Conservation (phyloP, 2,329 filamentous ascomycete genomes). For the Cucurbitaria berberidis region DNA sequence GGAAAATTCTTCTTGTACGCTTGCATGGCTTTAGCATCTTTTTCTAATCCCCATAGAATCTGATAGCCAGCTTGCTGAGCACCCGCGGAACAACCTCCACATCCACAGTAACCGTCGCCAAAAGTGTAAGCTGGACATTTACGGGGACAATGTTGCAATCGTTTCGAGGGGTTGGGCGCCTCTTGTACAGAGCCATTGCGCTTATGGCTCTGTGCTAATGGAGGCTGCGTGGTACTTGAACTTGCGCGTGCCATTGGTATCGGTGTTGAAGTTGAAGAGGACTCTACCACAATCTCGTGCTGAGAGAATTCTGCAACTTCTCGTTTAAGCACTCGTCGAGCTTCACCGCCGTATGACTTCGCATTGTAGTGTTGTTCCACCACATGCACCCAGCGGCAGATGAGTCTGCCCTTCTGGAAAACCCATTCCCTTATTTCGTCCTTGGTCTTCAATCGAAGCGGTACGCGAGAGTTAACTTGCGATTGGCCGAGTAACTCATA, state of each 20-base stretch:
- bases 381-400: slow-evolving; percentile 21
- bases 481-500: neutral
- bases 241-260: neutral
- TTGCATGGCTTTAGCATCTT: slow-evolving; percentile 14
- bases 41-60: slow-evolving; percentile 25
- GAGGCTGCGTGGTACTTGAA: neutral
- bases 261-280: neutral
- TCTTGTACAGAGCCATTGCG: slow-evolving; percentile 2
- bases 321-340: slow-evolving; percentile 11
- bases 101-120: slow-evolving; percentile 29
- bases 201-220: neutral
- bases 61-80: slow-evolving; percentile 21
- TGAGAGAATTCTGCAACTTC: slow-evolving; percentile 9
- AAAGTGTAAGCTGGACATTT: slow-evolving; percentile 9
- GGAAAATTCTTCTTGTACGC: slow-evolving; percentile 23
- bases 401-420: slow-evolving; percentile 13
- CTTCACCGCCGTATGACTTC: slow-evolving; percentile 16
- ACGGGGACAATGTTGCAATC: neutral
- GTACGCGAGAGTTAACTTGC: neutral
- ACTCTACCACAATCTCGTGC: neutral
- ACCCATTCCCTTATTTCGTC: slow-evolving; percentile 9
- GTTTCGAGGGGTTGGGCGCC: neutral
- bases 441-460: neutral
- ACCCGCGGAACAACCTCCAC: slow-evolving; percentile 30
- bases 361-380: slow-evolving; percentile 3